Evolutionary conservation across 352 stramenopile species (phyloP), one percentile per base, ranked within the genome.

Genomic region (Elongisporangium anandrum): DNA sequence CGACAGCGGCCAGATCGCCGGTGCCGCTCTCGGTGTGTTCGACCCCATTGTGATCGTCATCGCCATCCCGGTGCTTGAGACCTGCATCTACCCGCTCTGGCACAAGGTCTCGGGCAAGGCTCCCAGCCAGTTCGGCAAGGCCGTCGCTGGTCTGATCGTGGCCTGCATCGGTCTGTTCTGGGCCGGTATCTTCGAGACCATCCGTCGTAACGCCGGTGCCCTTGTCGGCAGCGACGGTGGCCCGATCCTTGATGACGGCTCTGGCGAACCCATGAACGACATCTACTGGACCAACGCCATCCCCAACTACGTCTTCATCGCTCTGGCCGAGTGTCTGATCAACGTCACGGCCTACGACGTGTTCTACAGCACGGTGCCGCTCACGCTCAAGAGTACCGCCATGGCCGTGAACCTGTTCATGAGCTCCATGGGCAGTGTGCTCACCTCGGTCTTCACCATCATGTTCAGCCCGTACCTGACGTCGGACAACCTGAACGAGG

Each of bases 391-490:
- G 69, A 84, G 72, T 56, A 76, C 64, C 29, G 74, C 72, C 6
- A 74, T 86, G 63, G 71, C 74, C n/a, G 64, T 85, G 21, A 85
- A 86, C 64, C 53, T 88, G 29, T 63, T 84, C 52, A 86, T 88
- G 74, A 66, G 59, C 34, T 81, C 72, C 52, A 81, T 84, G 65
- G 76, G 76, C 62, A 81, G 62, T 52, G 77, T 75, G 57, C 70
- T 83, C 57, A 84, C 79, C 22, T 85, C 75, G 15, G 73, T 75
- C 23, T 85, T 87, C 64, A 85, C 77, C 19, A 79, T 88, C 65
- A 80, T 88, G 68, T 88, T 87, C 68, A 61, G 64, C 39, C 68
- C 63, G 53, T 82, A 85, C 66, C 52, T 88, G 9, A 56, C 59
- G 39, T 64, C 60, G 13, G 63, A 88, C 67, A 53, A 87, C 68